Evolutionary conservation across 371 early-diverging fungal genomes (phyloP).

Genomic region (Rhizoclosmatium hyalinum): DNA sequence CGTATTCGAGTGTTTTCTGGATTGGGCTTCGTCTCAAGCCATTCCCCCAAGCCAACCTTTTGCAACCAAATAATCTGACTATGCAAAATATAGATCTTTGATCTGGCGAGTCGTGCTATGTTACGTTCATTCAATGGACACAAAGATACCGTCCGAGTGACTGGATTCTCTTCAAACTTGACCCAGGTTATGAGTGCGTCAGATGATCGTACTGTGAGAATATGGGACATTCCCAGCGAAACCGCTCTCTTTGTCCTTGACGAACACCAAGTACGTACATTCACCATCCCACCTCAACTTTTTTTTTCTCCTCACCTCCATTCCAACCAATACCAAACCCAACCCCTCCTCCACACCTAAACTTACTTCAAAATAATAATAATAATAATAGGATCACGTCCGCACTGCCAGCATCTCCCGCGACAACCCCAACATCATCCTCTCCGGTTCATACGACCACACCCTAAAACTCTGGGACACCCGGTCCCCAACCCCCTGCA

Average conservation of each 20-base stretch:
- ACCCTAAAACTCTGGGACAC: conserved; percentile 92
- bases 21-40: background rate
- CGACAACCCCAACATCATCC: conserved; percentile 80
- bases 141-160: conserved; percentile 80
- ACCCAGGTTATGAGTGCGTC: conserved; percentile 84
- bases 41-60: background rate
- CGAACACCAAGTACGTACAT: conserved; percentile 70
- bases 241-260: conserved; percentile 73
- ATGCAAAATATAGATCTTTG: conserved; percentile 41
- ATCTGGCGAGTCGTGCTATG: conserved; percentile 77
- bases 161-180: conserved; percentile 79
- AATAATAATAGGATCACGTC: conserved; percentile 75
- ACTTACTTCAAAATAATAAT: too few species aligned
- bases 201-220: conserved; percentile 87
- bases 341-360: too few species aligned
- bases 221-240: conserved; percentile 94
- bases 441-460: conserved; percentile 94
- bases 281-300: background rate
- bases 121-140: conserved; percentile 87
- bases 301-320: background rate
- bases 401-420: conserved; percentile 74
- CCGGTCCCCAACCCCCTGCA: conserved; percentile 71
- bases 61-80: background rate
- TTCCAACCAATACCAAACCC: too few species aligned
- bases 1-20: too few species aligned